phyloP scores from a whole-genome alignment of 192 early-diverging fungal species.

The Backusella liffmaniae region DNA sequence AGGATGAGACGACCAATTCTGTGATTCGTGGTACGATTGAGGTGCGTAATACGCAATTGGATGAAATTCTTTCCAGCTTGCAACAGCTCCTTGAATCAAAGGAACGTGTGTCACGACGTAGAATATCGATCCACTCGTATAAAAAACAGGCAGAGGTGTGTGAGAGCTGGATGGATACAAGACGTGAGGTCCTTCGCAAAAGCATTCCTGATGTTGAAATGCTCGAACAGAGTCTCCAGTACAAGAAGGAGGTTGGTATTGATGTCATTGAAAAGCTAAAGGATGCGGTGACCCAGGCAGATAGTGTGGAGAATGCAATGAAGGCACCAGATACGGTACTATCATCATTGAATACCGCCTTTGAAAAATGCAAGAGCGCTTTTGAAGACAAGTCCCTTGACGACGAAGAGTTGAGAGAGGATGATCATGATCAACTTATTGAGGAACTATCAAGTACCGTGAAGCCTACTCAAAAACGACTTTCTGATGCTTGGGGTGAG shows the following conservation, averaged over 20 bases:
- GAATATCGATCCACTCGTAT: slow-evolving; percentile 21
- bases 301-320: slow-evolving; percentile 21
- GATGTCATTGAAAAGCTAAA: slow-evolving; percentile 13
- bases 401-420: slow-evolving; percentile 6
- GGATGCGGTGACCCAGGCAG: slow-evolving; percentile 14
- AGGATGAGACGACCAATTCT: slow-evolving; percentile 27
- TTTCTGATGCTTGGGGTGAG: slow-evolving; percentile 14
- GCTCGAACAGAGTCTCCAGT: neutral
- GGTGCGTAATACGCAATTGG: slow-evolving; percentile 12
- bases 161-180: slow-evolving; percentile 23
- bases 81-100: slow-evolving; percentile 23
- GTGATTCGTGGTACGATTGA: slow-evolving; percentile 29
- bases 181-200: neutral
- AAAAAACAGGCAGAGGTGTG: slow-evolving; percentile 20
- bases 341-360: slow-evolving; percentile 13
- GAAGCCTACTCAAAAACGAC: slow-evolving; percentile 17
- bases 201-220: neutral
- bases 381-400: slow-evolving; percentile 16
- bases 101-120: slow-evolving; percentile 32
- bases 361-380: slow-evolving; percentile 14
- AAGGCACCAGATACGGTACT: slow-evolving; percentile 17
- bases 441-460: slow-evolving; percentile 10
- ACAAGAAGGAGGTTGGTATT: neutral
- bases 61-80: slow-evolving; percentile 19
- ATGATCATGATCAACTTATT: slow-evolving; percentile 1